These are phyloP conservation scores for Ceratocystis harringtonii DNA, from an alignment of 2,329 filamentous ascomycete genomes.

Conservation along the genomic window DNA sequence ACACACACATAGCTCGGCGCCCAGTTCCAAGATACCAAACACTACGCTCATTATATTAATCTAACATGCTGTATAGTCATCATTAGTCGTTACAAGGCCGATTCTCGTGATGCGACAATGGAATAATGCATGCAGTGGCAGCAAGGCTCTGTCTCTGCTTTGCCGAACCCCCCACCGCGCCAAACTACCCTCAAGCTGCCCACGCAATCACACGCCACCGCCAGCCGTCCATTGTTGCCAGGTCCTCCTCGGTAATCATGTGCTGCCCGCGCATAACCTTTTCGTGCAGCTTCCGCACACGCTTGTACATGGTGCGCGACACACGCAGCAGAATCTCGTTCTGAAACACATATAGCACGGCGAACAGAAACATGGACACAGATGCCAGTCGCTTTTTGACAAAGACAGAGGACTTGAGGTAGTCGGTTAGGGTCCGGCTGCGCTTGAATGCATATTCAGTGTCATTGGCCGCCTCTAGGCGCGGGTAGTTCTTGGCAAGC, in stretches of 20 bases:
- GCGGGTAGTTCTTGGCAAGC: slow-evolving; percentile 9
- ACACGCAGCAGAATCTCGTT: slow-evolving; percentile 43
- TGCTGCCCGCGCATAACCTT: slow-evolving; percentile 19
- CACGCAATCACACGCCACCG: slow-evolving; percentile 40
- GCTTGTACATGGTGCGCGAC: slow-evolving; percentile 36
- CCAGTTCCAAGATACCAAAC: neutral
- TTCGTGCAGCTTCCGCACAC: slow-evolving; percentile 22
- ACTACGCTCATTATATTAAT: slow-evolving; percentile 1
- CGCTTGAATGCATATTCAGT: slow-evolving; percentile 43
- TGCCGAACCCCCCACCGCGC: too few relatives aligned
- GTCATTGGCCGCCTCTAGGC: slow-evolving; percentile 26
- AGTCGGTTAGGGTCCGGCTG: slow-evolving; percentile 35
- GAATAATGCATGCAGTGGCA: neutral
- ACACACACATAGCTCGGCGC: neutral
- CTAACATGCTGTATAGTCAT: neutral
- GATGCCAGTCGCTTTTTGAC: slow-evolving; percentile 33
- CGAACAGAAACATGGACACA: slow-evolving; percentile 40
- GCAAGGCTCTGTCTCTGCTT: neutral
- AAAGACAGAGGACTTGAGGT: slow-evolving; percentile 33
- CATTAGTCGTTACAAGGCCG: slow-evolving; percentile 3
- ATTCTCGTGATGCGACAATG: too few relatives aligned
- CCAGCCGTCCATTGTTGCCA: slow-evolving; percentile 39
- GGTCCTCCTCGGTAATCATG: slow-evolving; percentile 35
- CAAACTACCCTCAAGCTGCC: slow-evolving; percentile 19
- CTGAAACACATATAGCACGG: slow-evolving; percentile 42